Evolutionary conservation across 768 basidiomycete species (phyloP), one percentile per base, ranked within the genome.

Genomic region (Russula compacta): DNA sequence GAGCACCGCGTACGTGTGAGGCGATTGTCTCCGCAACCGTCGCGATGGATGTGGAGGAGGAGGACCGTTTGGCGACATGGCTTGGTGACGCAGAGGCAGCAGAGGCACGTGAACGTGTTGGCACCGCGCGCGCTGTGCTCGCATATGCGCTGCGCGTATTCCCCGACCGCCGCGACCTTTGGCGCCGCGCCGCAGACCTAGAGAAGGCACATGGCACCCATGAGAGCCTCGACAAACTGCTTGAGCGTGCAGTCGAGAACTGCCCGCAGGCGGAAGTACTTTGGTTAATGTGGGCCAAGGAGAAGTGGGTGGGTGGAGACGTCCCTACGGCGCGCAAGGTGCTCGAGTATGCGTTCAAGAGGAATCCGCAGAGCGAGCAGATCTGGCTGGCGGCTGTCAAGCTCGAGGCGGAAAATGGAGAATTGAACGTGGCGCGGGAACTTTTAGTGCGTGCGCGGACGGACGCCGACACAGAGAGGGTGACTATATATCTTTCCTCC

Each of bases 301-400:
- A 98, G 76, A 91, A 92, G 71, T 99, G 95, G 95, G 70, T 92
- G 15, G 77, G 79, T 11, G 91, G 90, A 7, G 91, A 98, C 68
- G 91, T 98, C 14, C 83, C 86, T 2, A 88, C 86, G n/a, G 92
- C 97, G 2, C 87, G 94, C 39, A 84, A 86, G 65, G 89, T 95
- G 14, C 84, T 98, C 14, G 91, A 87, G 63, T 81, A 81, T 42
- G 93, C 97, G 0, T 98, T 98, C 78, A 83, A 88, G 54, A 91
- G 92, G 58, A 98, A 98, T 70, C 91, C 93, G 12, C 94, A 98
- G 72, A 95, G 91, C 70, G 97, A 98, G 75, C 86, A 88, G 66
- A 98, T 99, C 69, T 98, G 95, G 94, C 76, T 99, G 56, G 97
- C 95, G 2, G 97, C 95, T 33, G 92, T 95, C 64, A 98, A 98